These are phyloP conservation scores for Lepiota brunneoincarnata DNA, from an alignment of 768 basidiomycete species.

Conservation along the genomic window DNA sequence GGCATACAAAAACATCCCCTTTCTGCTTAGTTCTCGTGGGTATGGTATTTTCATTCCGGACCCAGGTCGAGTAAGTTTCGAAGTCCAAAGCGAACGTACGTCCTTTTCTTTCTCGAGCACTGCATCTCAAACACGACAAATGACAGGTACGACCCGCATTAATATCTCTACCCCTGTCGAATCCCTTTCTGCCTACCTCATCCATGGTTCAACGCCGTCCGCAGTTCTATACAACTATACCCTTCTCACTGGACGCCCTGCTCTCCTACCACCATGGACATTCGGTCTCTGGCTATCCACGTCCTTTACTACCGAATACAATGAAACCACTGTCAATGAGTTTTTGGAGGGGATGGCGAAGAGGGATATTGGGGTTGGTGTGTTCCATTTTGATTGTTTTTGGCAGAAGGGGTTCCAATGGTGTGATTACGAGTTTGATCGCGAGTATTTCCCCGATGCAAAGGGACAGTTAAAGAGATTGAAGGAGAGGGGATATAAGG, in stretches of 20 bases:
- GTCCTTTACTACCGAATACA: slow-evolving; percentile 44
- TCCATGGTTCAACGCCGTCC: slow-evolving; percentile 34
- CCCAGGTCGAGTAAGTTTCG: slow-evolving; percentile 44
- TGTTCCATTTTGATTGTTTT: slow-evolving; percentile 49
- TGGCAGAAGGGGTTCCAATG: slow-evolving; percentile 35
- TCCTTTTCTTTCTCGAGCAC: slow-evolving; percentile 14
- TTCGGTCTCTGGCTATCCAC: slow-evolving; percentile 49
- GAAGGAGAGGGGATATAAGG: slow-evolving; percentile 37
- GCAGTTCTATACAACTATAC: slow-evolving; percentile 32
- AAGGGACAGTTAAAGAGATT: slow-evolving; percentile 33
- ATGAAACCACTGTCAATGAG: slow-evolving; percentile 39
- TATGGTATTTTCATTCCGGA: slow-evolving; percentile 47
- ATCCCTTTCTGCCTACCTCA: slow-evolving; percentile 34
- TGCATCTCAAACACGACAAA: slow-evolving; percentile 17
- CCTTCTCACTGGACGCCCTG: slow-evolving; percentile 35
- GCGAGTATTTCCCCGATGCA: slow-evolving; percentile 44
- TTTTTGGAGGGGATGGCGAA: slow-evolving; percentile 44
- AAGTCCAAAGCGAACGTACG: slow-evolving; percentile 40
- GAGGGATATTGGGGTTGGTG: slow-evolving; percentile 34
- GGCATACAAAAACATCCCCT: slow-evolving; percentile 35
- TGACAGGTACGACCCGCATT: slow-evolving; percentile 24
- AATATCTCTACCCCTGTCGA: slow-evolving; percentile 39
- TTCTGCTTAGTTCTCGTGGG: slow-evolving; percentile 36
- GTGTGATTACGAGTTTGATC: slow-evolving; percentile 44
- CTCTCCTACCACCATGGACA: slow-evolving; percentile 46